These are phyloP conservation scores for Penicilliopsis zonata DNA, from an alignment of 495 filamentous ascomycete genomes.

Conservation along the genomic window DNA sequence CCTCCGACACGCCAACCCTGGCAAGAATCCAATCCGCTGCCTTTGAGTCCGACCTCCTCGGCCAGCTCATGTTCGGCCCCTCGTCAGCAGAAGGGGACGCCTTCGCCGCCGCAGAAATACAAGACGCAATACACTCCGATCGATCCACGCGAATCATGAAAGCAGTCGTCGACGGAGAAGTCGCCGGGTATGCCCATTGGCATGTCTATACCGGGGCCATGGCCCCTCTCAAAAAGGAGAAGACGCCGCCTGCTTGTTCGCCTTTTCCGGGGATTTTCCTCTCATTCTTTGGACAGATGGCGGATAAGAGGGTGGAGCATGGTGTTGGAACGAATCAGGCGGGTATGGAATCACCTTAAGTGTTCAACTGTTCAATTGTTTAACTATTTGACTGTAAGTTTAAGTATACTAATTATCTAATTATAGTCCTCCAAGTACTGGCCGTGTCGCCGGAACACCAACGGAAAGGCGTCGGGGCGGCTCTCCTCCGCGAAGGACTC, in stretches of 20 bases:
- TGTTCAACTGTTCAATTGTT: too few species aligned
- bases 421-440: conserved; percentile 6
- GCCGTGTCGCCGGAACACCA: conserved; percentile 19
- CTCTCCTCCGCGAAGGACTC: conserved; percentile 15
- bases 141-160: conserved; percentile 1
- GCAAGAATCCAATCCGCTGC: conserved; percentile 2
- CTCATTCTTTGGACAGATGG: conserved; percentile 5
- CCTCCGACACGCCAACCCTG: conserved; percentile 2
- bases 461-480: conserved; percentile 17
- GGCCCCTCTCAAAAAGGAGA: conserved; percentile 3
- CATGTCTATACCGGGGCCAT: conserved; percentile 1
- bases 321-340: conserved; percentile 6
- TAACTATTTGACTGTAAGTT: neutral
- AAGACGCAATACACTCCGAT: neutral
- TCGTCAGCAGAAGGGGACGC: conserved; percentile 1
- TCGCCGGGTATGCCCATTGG: conserved; percentile 3
- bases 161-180: conserved; percentile 1
- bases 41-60: conserved; percentile 1
- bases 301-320: conserved; percentile 5
- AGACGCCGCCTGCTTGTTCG: conserved; percentile 1
- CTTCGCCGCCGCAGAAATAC: neutral
- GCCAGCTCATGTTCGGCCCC: conserved; percentile 3
- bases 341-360: conserved; percentile 3
- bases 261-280: conserved; percentile 2
- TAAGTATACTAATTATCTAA: neutral